Evolutionary conservation across 805 yeast species (phyloP).

Genomic region (Blastobotrys americana): DNA sequence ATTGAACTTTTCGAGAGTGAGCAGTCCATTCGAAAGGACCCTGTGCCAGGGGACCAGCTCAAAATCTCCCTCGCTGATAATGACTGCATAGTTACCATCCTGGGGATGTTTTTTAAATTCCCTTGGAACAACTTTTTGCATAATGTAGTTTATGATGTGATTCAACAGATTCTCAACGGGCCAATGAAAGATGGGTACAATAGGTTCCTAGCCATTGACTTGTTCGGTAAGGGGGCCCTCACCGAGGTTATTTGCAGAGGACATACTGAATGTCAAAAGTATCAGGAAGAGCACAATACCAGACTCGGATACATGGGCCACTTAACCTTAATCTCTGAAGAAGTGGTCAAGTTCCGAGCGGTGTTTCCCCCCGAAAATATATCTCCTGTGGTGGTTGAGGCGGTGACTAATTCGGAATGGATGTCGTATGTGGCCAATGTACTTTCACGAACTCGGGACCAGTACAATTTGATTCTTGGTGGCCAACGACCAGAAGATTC

Average conservation of each 20-base stretch:
- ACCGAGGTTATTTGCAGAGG: constrained; percentile 56
- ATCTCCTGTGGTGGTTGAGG: constrained; percentile 45
- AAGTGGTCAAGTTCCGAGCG: constrained; percentile 79
- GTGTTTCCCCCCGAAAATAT: constrained; percentile 53
- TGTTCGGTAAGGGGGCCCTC: constrained; percentile 58
- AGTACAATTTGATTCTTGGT: constrained; percentile 89
- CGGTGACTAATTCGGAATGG: constrained; percentile 56
- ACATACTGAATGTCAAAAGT: constrained; percentile 49
- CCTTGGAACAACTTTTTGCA: constrained; percentile 98
- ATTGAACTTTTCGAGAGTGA: constrained; percentile 31
- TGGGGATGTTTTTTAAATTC: constrained; percentile 67
- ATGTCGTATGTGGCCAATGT: constrained; percentile 73
- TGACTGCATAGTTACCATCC: constrained; percentile 57
- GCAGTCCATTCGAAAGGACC: constrained; percentile 41
- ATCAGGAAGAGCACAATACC: constrained; percentile 52
- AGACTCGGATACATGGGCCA: constrained; percentile 98
- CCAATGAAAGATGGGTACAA: constrained; percentile 79
- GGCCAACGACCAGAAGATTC: constrained; percentile 49
- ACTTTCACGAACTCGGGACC: constrained; percentile 81
- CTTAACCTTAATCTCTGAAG: constrained; percentile 86
- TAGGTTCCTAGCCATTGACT: constrained; percentile 62
- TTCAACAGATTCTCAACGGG: constrained; percentile 91
- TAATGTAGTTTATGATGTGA: constrained; percentile 92
- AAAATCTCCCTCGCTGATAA: constrained; percentile 77
- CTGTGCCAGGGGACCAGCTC: constrained; percentile 80